Evolutionary conservation across 768 basidiomycete species (phyloP).

Genomic region (Boletus subparvulus): DNA sequence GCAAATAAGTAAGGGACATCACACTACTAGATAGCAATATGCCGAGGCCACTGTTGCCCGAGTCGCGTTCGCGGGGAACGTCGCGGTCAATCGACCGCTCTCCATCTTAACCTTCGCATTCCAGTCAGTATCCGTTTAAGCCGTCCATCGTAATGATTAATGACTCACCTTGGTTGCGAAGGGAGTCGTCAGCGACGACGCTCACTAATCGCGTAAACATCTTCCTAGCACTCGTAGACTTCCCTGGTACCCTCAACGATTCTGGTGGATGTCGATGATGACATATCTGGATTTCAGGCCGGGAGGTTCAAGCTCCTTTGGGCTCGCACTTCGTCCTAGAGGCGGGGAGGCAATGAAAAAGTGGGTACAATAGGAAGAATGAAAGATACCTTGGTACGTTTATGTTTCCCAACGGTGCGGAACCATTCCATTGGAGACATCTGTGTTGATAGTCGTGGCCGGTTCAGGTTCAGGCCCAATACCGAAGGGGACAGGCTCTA

Average conservation of each 20-base stretch:
- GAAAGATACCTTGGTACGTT: too few species aligned
- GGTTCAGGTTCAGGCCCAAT: too few species aligned
- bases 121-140: background rate
- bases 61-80: background rate
- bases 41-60: background rate
- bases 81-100: background rate
- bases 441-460: too few species aligned
- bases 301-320: too few species aligned
- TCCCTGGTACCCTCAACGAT: too few species aligned
- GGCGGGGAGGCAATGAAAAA: too few species aligned
- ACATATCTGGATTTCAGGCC: background rate
- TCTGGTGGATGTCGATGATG: background rate
- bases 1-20: background rate
- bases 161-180: background rate
- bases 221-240: background rate
- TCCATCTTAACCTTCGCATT: background rate
- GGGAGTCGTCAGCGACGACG: too few species aligned
- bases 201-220: background rate
- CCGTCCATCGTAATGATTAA: background rate
- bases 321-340: too few species aligned
- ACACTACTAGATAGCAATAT: background rate
- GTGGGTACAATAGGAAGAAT: too few species aligned
- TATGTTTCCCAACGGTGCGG: too few species aligned
- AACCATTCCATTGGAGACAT: too few species aligned
- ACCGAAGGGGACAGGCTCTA: too few species aligned